Evolutionary conservation across 371 early-diverging fungal genomes (phyloP).

Genomic region (Mortierella sp.): DNA sequence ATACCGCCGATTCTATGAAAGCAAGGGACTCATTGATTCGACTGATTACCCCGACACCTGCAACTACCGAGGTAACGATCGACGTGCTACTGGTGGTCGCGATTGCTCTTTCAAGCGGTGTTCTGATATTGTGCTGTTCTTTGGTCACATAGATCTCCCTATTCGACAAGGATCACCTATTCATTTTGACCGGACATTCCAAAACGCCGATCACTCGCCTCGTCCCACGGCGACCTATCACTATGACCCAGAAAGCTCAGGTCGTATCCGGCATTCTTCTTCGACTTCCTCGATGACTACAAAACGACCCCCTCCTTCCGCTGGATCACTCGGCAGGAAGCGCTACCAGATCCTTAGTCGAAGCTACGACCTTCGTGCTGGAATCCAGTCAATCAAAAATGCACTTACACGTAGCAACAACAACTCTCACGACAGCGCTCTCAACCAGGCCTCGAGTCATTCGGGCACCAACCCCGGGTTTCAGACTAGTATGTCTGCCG

Average conservation of each 20-base stretch:
- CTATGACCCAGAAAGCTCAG: constrained; percentile 35
- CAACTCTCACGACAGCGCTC: constrained; percentile 22
- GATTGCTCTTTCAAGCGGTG: too few relatives aligned
- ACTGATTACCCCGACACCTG: constrained; percentile 24
- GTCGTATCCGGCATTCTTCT: constrained; percentile 25
- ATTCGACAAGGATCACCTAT: constrained; percentile 41
- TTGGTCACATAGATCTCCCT: constrained; percentile 10
- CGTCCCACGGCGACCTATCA: constrained; percentile 41
- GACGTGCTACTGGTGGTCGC: background rate
- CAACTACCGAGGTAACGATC: constrained; percentile 25
- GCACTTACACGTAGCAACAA: constrained; percentile 37
- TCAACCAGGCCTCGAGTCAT: constrained; percentile 11
- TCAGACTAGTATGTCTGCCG: constrained; percentile 8
- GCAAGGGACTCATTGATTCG: constrained; percentile 28
- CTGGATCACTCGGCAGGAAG: constrained; percentile 36
- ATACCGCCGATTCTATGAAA: constrained; percentile 40
- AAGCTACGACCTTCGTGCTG: constrained; percentile 42
- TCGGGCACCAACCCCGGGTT: background rate
- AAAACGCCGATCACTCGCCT: constrained; percentile 38
- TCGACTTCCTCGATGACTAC: constrained; percentile 24
- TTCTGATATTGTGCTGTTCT: background rate
- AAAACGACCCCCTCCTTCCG: constrained; percentile 40
- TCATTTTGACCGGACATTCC: constrained; percentile 46
- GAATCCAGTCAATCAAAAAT: constrained; percentile 36
- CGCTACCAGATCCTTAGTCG: constrained; percentile 41